Conservation (phyloP, 2,329 filamentous ascomycete species). For the Massarina eburnea region DNA sequence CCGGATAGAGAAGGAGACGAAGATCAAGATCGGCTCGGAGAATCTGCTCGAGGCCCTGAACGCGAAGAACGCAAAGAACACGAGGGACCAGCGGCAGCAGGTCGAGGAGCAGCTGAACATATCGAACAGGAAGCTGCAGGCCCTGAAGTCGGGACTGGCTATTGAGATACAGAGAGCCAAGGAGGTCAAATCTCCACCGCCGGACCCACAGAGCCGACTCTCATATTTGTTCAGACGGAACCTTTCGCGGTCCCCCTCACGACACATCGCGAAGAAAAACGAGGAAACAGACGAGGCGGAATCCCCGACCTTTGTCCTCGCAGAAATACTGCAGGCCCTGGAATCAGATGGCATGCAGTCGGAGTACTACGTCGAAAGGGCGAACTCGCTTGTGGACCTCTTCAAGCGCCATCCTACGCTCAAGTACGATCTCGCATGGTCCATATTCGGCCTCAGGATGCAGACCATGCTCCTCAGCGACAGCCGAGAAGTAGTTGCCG, state of each 20-base stretch:
- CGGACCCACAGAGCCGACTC: conserved; percentile 53
- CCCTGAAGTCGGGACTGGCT: conserved; percentile 61
- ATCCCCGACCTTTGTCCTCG: conserved; percentile 86
- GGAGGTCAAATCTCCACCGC: conserved; percentile 52
- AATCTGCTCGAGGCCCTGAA: conserved; percentile 96
- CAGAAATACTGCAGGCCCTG: conserved; percentile 86
- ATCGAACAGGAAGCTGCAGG: conserved; percentile 72
- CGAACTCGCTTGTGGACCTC: conserved; percentile 92
- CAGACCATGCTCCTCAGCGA: conserved; percentile 96
- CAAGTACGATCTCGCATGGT: conserved; percentile 97
- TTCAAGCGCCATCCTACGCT: conserved; percentile 90
- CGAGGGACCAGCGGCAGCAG: conserved; percentile 64
- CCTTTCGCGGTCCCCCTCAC: conserved; percentile 55
- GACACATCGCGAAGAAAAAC: conserved; percentile 57
- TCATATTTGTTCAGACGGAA: conserved; percentile 61
- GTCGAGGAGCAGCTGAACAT: conserved; percentile 84
- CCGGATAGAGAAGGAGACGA: conserved; percentile 89
- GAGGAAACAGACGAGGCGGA: conserved; percentile 69
- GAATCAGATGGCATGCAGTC: conserved; percentile 85
- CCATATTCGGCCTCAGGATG: conserved; percentile 88
- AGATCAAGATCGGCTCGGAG: conserved; percentile 97
- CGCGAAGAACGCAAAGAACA: conserved; percentile 92
- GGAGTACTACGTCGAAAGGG: conserved; percentile 92
- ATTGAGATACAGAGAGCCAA: conserved; percentile 62
- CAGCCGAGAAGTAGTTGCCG: conserved; percentile 91